A percentile compares a stretch with the other conserved stretches of the same genome.
phyloP scores from a whole-genome alignment of 2,329 filamentous ascomycete genomes.

The Fusarium annulatum region DNA sequence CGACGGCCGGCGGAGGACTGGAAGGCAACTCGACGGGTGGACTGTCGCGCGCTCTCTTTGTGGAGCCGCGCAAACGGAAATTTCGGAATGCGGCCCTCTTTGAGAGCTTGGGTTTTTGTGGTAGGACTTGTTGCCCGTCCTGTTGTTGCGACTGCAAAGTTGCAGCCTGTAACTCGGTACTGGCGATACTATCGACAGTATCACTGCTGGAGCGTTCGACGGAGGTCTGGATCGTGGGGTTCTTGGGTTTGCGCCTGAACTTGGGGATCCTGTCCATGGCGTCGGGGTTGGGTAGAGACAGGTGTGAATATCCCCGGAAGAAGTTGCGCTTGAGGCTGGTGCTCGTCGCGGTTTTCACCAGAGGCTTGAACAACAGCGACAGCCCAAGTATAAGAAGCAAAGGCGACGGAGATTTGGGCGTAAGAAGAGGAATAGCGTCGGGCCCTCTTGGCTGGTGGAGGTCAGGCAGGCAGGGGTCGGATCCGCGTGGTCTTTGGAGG shows the following conservation, averaged over 20 bases:
- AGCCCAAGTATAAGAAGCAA: slow-evolving; percentile 29
- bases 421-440: slow-evolving; percentile 38
- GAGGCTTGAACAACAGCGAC: slow-evolving; percentile 12
- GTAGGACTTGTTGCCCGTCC: slow-evolving; percentile 22
- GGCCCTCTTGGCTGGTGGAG: slow-evolving; percentile 37
- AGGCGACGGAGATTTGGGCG: slow-evolving; percentile 34
- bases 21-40: slow-evolving; percentile 51
- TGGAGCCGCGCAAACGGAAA: slow-evolving; percentile 57
- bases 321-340: slow-evolving; percentile 23
- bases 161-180: slow-evolving; percentile 41
- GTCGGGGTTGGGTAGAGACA: slow-evolving; percentile 15
- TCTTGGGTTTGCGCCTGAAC: slow-evolving; percentile 58
- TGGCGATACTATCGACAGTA: slow-evolving; percentile 44
- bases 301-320: slow-evolving; percentile 24
- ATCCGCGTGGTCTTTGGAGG: slow-evolving; percentile 33
- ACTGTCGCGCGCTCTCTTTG: slow-evolving; percentile 59
- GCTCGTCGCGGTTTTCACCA: slow-evolving; percentile 21
- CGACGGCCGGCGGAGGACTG: slow-evolving; percentile 48
- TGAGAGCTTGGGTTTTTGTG: slow-evolving; percentile 42
- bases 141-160: slow-evolving; percentile 37
- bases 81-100: slow-evolving; percentile 57
- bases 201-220: slow-evolving; percentile 50
- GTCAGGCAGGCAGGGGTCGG: slow-evolving; percentile 40
- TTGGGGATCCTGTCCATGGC: slow-evolving; percentile 57
- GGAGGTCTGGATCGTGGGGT: slow-evolving; percentile 56